Conservation (phyloP, 2,329 filamentous ascomycete species). For the Meredithiella fracta region DNA sequence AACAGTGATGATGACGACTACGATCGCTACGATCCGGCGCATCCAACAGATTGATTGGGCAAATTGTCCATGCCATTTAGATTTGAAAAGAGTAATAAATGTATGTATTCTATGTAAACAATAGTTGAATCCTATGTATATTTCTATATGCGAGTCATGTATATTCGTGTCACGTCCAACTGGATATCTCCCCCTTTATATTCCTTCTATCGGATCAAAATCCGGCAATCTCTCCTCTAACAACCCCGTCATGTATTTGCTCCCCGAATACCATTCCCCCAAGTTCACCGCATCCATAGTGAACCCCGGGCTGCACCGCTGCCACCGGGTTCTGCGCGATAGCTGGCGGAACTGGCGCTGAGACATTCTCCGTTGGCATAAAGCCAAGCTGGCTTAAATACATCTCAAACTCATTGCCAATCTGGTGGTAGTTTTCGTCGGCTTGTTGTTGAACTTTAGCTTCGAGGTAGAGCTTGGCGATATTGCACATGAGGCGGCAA, state of each 20-base stretch:
- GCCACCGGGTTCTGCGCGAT: neutral
- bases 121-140: too few relatives aligned
- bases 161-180: too few relatives aligned
- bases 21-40: constrained; percentile 44
- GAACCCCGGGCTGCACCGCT: neutral
- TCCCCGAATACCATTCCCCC: constrained; percentile 51
- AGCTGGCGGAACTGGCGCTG: neutral
- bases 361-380: constrained; percentile 20
- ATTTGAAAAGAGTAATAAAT: neutral
- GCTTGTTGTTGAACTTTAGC: constrained; percentile 35
- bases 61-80: neutral
- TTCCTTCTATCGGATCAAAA: constrained; percentile 20
- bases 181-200: neutral
- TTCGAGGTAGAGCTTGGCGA: constrained; percentile 44
- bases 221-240: constrained; percentile 43
- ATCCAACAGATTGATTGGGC: neutral
- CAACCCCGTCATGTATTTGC: constrained; percentile 46
- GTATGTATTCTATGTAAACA: too few relatives aligned
- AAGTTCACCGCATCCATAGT: constrained; percentile 28
- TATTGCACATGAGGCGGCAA: constrained; percentile 43
- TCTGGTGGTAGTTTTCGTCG: constrained; percentile 30
- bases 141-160: too few relatives aligned
- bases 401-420: constrained; percentile 45
- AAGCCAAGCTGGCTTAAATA: constrained; percentile 49
- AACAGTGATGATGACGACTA: constrained; percentile 53